Evolutionary conservation across 1,139 yeast genomes (phyloP).

Genomic region (Zhuliangozyma blackwelliae): DNA sequence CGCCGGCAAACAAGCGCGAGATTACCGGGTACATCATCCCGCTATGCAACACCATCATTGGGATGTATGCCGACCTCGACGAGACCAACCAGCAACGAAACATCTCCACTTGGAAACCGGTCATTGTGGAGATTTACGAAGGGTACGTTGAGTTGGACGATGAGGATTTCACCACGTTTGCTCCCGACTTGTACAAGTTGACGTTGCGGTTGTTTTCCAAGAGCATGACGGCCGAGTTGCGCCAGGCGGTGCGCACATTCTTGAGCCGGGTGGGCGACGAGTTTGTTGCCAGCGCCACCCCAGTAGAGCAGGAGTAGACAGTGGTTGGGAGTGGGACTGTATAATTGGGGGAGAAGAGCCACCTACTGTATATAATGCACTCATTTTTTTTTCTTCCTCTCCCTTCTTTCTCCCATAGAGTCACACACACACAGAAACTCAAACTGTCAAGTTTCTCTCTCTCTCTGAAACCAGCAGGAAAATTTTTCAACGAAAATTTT

Average conservation of each 20-base stretch:
- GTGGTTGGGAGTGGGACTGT: neutral
- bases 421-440: too few species aligned
- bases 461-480: slow-evolving; percentile 3
- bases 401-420: too few species aligned
- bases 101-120: slow-evolving; percentile 86
- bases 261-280: slow-evolving; percentile 69
- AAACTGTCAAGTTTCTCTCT: too few species aligned
- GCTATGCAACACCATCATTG: slow-evolving; percentile 65
- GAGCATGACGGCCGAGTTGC: slow-evolving; percentile 64
- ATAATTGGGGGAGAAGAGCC: neutral
- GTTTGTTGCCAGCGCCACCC: slow-evolving; percentile 22
- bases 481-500: slow-evolving; percentile 10
- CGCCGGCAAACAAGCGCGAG: slow-evolving; percentile 28
- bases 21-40: slow-evolving; percentile 60
- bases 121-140: slow-evolving; percentile 77
- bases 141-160: slow-evolving; percentile 78
- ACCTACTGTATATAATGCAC: too few species aligned
- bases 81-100: slow-evolving; percentile 76
- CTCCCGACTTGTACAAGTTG: slow-evolving; percentile 65
- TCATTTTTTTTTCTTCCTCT: neutral
- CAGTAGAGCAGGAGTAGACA: neutral
- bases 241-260: slow-evolving; percentile 63
- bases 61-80: slow-evolving; percentile 68
- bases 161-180: slow-evolving; percentile 60
- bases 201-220: slow-evolving; percentile 65